Conservation (phyloP, 1,139 yeast genomes). For the Blastobotrys ciferrii region DNA sequence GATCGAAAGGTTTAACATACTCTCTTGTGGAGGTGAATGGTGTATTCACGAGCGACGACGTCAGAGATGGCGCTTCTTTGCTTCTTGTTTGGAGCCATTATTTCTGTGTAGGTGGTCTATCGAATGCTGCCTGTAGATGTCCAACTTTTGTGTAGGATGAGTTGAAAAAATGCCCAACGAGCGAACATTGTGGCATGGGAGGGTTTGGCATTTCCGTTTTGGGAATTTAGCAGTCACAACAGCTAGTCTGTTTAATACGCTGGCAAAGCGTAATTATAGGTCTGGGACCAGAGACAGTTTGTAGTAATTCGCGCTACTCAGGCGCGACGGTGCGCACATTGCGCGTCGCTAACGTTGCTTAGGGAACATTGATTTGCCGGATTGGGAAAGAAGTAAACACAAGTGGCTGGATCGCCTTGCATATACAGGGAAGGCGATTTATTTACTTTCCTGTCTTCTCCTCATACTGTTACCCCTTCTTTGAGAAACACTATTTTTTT, state of each 20-base stretch:
- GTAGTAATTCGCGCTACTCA: no score
- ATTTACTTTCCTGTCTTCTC: constrained; percentile 7
- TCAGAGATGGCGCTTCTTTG: constrained; percentile 90
- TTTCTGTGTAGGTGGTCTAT: constrained; percentile 3
- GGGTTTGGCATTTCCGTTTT: background rate
- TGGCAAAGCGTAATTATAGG: background rate
- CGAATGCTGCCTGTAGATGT: constrained; percentile 7
- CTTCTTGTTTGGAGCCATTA: constrained; percentile 40
- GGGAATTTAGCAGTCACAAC: constrained; percentile 5
- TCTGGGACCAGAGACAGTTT: background rate
- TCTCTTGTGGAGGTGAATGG: constrained; percentile 99
- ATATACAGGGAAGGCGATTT: constrained; percentile 2
- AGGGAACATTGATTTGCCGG: constrained; percentile 5
- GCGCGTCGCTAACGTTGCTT: background rate
- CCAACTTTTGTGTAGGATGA: constrained; percentile 2
- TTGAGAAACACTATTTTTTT: background rate
- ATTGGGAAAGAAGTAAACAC: constrained; percentile 16
- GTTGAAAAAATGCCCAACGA: constrained; percentile 2
- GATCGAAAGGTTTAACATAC: constrained; percentile 51
- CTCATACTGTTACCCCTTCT: background rate
- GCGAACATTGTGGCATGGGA: constrained; percentile 1
- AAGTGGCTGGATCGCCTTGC: background rate
- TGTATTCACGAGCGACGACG: constrained; percentile 99
- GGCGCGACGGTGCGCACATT: background rate
- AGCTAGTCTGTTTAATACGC: background rate